Conservation (phyloP, 2,329 filamentous ascomycete genomes). For the Diaporthe vexans region DNA sequence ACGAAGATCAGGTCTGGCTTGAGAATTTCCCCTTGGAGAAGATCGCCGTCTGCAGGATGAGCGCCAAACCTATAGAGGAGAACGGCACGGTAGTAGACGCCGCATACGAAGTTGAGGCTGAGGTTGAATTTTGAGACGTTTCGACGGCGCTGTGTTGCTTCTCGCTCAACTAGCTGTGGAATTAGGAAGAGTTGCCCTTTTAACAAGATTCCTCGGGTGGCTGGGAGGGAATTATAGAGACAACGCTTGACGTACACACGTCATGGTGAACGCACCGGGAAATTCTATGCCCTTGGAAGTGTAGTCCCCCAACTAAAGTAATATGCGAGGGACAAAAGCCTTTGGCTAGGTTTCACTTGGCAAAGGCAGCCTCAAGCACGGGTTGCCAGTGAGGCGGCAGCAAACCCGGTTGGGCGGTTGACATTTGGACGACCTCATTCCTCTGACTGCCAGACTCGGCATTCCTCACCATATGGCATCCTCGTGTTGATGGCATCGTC, state of each 20-base stretch:
- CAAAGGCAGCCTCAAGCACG: not conserved
- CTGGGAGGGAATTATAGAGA: not conserved
- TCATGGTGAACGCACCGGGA: not conserved
- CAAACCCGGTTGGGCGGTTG: not conserved
- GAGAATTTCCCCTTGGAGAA: conserved; percentile 75
- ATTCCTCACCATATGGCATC: not conserved
- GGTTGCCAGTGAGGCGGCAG: not conserved
- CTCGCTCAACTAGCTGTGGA: not conserved
- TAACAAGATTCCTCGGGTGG: not conserved
- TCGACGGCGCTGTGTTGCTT: not conserved
- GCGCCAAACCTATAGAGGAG: conserved; percentile 75
- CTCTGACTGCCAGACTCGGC: not conserved
- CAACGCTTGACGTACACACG: not conserved
- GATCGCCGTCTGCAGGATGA: conserved; percentile 89
- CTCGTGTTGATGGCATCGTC: not conserved
- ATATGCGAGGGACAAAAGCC: not conserved
- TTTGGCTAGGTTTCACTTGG: conserved; percentile 15
- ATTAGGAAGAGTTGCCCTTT: not conserved
- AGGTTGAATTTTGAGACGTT: conserved; percentile 55
- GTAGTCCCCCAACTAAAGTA: not conserved
- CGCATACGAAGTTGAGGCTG: conserved; percentile 67
- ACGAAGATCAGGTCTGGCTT: conserved; percentile 79
- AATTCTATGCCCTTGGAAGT: not conserved
- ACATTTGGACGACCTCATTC: not conserved
- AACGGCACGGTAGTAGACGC: conserved; percentile 64